Percentiles rank a stretch among this genome's conserved stretches.
Conservation (phyloP, 2,329 filamentous ascomycete species). For the Xenoacremonium recifei region DNA sequence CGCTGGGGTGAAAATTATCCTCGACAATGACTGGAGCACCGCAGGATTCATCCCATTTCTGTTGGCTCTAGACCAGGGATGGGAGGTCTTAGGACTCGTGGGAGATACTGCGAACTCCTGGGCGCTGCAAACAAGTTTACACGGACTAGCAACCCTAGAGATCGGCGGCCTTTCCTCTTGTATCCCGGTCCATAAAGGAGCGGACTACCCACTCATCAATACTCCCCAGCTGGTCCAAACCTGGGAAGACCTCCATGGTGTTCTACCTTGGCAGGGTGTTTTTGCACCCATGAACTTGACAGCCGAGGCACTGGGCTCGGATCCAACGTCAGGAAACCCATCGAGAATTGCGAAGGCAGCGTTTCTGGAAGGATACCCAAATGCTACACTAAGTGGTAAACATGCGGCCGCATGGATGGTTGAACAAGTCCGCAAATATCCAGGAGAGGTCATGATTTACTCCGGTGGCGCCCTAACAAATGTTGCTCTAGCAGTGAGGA, state of each 20-base stretch:
- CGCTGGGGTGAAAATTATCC: slow-evolving; percentile 26
- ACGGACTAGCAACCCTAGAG: slow-evolving; percentile 46
- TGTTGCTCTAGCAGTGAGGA: slow-evolving; percentile 43
- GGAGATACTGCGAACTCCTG: slow-evolving; percentile 44
- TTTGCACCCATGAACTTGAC: neutral
- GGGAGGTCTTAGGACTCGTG: slow-evolving; percentile 40
- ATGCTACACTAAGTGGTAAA: slow-evolving; percentile 37
- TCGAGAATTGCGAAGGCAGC: slow-evolving; percentile 37
- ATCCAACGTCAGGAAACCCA: slow-evolving; percentile 27
- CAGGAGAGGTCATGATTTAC: slow-evolving; percentile 48
- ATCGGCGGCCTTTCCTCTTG: slow-evolving; percentile 41
- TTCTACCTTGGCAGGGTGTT: slow-evolving; percentile 32
- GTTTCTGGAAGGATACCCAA: slow-evolving; percentile 46
- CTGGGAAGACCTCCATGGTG: slow-evolving; percentile 43
- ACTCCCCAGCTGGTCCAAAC: slow-evolving; percentile 41
- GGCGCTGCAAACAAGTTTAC: slow-evolving; percentile 43
- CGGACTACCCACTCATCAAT: slow-evolving; percentile 46
- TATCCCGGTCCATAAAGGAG: slow-evolving; percentile 46
- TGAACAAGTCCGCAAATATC: slow-evolving; percentile 46
- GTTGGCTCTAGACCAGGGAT: slow-evolving; percentile 41
- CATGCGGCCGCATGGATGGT: slow-evolving; percentile 46
- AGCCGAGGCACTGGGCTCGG: neutral
- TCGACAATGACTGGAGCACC: slow-evolving; percentile 47
- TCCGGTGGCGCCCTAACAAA: slow-evolving; percentile 46
- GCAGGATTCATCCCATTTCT: slow-evolving; percentile 42